Evolutionary conservation across 2,329 filamentous ascomycete species (phyloP).

Genomic region (Trichoderma asperellum): DNA sequence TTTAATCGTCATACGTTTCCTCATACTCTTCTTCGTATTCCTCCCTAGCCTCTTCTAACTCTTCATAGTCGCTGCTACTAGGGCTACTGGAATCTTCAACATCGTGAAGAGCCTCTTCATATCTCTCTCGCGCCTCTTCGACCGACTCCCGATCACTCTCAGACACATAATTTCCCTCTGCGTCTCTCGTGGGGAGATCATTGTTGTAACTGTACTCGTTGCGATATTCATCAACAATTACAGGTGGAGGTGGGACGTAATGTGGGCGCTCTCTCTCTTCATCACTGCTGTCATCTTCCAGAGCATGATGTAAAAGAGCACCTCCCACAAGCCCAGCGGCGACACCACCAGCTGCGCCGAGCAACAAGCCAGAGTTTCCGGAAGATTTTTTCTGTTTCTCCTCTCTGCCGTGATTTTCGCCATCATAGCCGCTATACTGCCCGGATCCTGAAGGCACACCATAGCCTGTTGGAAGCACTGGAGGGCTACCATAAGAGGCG

Average conservation of each 20-base stretch:
- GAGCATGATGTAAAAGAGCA: constrained; percentile 59
- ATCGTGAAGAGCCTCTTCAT: constrained; percentile 48
- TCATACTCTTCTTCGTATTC: constrained; percentile 49
- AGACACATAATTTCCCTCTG: constrained; percentile 43
- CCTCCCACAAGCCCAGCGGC: constrained; percentile 61
- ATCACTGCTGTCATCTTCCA: constrained; percentile 40
- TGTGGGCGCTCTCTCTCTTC: constrained; percentile 29
- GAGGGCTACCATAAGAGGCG: not conserved
- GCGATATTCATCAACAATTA: constrained; percentile 21
- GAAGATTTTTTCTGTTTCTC: constrained; percentile 44
- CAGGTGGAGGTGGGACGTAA: constrained; percentile 29
- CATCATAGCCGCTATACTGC: not conserved
- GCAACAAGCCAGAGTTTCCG: constrained; percentile 55
- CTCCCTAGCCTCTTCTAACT: constrained; percentile 51
- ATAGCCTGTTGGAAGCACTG: constrained; percentile 27
- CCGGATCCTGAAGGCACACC: not conserved
- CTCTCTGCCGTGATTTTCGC: constrained; percentile 5
- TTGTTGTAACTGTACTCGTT: constrained; percentile 29
- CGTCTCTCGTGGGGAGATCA: constrained; percentile 44
- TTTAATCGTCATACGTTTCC: constrained; percentile 46
- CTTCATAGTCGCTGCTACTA: constrained; percentile 54
- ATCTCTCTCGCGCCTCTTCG: constrained; percentile 48
- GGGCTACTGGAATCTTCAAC: constrained; percentile 42
- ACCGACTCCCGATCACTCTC: constrained; percentile 46
- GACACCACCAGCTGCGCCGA: constrained; percentile 63